These are phyloP conservation scores for Coemansia asiatica DNA, from an alignment of 192 early-diverging fungal species.

Conservation along the genomic window DNA sequence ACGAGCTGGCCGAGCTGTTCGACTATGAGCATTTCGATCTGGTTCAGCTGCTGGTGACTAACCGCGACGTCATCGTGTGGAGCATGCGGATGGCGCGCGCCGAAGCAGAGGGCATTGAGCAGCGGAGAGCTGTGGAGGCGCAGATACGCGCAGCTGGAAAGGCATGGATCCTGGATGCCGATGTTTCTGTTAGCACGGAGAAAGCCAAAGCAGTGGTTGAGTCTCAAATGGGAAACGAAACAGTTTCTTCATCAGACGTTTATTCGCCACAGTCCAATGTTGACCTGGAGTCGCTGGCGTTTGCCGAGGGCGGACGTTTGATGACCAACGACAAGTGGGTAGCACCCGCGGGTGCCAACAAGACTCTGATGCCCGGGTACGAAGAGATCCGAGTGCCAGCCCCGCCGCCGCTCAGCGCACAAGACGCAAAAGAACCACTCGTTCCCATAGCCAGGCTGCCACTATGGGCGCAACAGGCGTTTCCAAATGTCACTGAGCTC, in stretches of 20 bases:
- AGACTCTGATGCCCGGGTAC: conserved; percentile 83
- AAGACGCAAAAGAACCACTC: conserved; percentile 63
- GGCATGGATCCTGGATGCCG: conserved; percentile 67
- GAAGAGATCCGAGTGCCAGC: conserved; percentile 95
- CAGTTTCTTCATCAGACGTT: too few relatives aligned
- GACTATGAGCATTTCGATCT: conserved; percentile 97
- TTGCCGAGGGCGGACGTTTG: conserved; percentile 90
- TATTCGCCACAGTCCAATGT: conserved; percentile 34
- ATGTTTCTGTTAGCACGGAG: neutral
- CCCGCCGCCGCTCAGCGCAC: conserved; percentile 65
- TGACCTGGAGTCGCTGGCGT: conserved; percentile 81
- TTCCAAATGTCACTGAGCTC: conserved; percentile 64
- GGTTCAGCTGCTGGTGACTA: conserved; percentile 84
- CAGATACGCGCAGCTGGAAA: conserved; percentile 73
- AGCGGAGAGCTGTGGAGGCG: conserved; percentile 57
- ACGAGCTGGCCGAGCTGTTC: conserved; percentile 93
- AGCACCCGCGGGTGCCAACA: conserved; percentile 91
- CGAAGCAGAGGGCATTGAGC: conserved; percentile 57
- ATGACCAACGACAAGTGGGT: conserved; percentile 97
- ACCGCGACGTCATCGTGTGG: conserved; percentile 89
- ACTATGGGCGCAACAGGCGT: conserved; percentile 77
- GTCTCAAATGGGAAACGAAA: too few relatives aligned
- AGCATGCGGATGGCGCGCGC: conserved; percentile 83
- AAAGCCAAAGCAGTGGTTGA: neutral
- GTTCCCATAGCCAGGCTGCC: conserved; percentile 71